Evolutionary conservation across 2,329 filamentous ascomycete genomes (phyloP).

Genomic region (Fusarium robinianum): DNA sequence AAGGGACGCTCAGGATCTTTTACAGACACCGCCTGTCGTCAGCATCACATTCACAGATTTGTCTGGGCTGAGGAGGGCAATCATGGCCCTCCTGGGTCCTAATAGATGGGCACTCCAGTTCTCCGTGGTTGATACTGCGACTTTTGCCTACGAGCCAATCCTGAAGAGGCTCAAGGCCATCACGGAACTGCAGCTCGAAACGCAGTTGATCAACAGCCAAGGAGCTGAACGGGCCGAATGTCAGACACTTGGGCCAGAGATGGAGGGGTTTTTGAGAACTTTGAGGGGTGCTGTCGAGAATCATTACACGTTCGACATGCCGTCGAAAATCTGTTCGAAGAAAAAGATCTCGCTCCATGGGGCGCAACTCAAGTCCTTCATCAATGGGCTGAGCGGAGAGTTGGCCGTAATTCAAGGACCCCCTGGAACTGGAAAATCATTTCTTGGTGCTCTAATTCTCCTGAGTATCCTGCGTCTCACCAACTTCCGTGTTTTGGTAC

Average conservation of each 20-base stretch:
- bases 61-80: constrained; percentile 49
- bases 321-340: constrained; percentile 22
- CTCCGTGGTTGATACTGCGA: constrained; percentile 64
- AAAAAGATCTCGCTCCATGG: constrained; percentile 32
- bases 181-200: constrained; percentile 58
- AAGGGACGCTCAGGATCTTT: constrained; percentile 54
- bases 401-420: constrained; percentile 73
- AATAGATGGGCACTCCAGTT: constrained; percentile 46
- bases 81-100: constrained; percentile 49
- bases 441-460: constrained; percentile 67
- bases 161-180: constrained; percentile 62
- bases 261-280: constrained; percentile 2
- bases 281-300: background rate
- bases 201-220: constrained; percentile 52
- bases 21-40: constrained; percentile 50
- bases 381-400: constrained; percentile 55
- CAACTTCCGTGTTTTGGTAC: constrained; percentile 59
- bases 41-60: constrained; percentile 56
- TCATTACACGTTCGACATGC: constrained; percentile 11
- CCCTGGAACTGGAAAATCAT: constrained; percentile 77
- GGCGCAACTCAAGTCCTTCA: constrained; percentile 61
- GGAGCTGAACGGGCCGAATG: too few relatives aligned
- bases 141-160: constrained; percentile 72
- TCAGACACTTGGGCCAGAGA: too few relatives aligned
- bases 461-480: constrained; percentile 59